phyloP scores from a whole-genome alignment of 352 stramenopile species.

The Globisporangium cylindrosporum region DNA sequence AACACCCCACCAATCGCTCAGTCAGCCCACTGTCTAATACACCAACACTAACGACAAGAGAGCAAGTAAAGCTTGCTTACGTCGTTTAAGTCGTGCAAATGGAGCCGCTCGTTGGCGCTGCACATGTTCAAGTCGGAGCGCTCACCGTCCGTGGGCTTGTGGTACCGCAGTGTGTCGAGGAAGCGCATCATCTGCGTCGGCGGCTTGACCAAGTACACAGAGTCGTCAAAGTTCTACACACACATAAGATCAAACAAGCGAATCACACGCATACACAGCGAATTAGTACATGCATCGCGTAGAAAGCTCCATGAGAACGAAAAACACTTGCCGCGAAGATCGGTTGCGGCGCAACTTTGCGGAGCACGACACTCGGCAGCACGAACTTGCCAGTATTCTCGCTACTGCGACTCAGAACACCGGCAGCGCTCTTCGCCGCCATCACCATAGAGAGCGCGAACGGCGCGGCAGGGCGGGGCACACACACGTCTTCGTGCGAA shows the following conservation, averaged over 20 bases:
- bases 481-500: background rate
- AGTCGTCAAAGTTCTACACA: constrained; percentile 67
- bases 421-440: constrained; percentile 12
- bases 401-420: background rate
- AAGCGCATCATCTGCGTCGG: constrained; percentile 82
- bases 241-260: background rate
- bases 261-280: background rate
- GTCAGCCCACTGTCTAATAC: background rate
- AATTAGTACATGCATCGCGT: background rate
- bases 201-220: constrained; percentile 62
- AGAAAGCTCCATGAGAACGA: background rate
- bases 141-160: constrained; percentile 77
- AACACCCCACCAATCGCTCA: background rate
- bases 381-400: constrained; percentile 28
- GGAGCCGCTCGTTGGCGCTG: constrained; percentile 69
- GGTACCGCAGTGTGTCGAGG: constrained; percentile 79
- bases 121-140: constrained; percentile 64
- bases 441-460: constrained; percentile 37
- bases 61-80: constrained; percentile 28
- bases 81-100: constrained; percentile 73
- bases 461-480: constrained; percentile 25
- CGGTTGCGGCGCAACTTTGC: constrained; percentile 64
- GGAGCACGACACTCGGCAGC: constrained; percentile 52
- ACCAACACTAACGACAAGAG: background rate
- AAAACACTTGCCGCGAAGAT: constrained; percentile 60